These are phyloP conservation scores for Fusarium sp. DNA, from an alignment of 2,329 filamentous ascomycete genomes.

Conservation along the genomic window DNA sequence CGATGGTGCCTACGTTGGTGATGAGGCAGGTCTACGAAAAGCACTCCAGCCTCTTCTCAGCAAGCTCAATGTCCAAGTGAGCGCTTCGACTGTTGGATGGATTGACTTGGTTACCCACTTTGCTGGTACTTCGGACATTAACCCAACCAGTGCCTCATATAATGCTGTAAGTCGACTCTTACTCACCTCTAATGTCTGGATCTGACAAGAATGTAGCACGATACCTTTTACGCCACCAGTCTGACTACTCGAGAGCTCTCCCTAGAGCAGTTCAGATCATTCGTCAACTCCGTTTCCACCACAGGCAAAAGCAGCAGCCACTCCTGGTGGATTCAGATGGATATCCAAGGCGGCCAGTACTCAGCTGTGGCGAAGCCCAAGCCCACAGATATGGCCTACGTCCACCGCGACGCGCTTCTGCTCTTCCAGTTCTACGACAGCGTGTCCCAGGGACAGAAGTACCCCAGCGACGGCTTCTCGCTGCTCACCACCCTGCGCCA, in stretches of 20 bases:
- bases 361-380: constrained; percentile 51
- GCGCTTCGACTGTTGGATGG: constrained; percentile 40
- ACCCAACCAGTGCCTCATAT: constrained; percentile 42
- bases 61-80: constrained; percentile 29
- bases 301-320: constrained; percentile 31
- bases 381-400: constrained; percentile 50
- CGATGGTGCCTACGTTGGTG: constrained; percentile 44
- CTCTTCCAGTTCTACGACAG: constrained; percentile 65
- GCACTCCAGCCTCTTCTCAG: constrained; percentile 34
- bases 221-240: constrained; percentile 50
- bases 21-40: constrained; percentile 27
- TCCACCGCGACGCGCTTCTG: constrained; percentile 59
- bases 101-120: constrained; percentile 42
- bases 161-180: constrained; percentile 28
- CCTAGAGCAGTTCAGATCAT: constrained; percentile 37
- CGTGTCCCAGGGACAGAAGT: constrained; percentile 38
- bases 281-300: constrained; percentile 42
- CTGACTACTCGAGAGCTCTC: constrained; percentile 41
- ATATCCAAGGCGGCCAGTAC: constrained; percentile 50
- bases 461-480: constrained; percentile 51
- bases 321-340: constrained; percentile 47
- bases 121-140: constrained; percentile 30
- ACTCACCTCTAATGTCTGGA: fast-evolving
- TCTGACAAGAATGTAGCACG: constrained; percentile 35
- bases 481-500: constrained; percentile 50